Base-by-base conservation (phyloP, 2,329 filamentous ascomycete species). In the Aspergillus arachidicola region DNA sequence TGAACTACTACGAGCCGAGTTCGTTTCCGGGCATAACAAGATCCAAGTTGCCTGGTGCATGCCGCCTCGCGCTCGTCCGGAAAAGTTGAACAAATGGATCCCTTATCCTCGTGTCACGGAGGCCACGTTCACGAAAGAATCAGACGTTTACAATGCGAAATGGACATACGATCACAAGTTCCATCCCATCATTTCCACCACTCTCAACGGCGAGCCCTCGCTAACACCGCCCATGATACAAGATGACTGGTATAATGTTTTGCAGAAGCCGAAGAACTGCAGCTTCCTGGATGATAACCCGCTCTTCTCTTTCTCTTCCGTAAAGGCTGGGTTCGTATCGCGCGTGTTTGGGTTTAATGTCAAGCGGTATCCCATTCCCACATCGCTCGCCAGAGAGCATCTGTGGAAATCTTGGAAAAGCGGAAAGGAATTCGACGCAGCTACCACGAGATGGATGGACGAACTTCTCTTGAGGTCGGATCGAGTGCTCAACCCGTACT, bases 1-100 rank as follows among this genome's bases (percentile, higher is more conserved):
- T 68, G 84, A 86, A 62, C 76, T 87, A n/a, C 77, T 87, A 2
- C 79, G 84, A 54, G 85, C 83, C 0, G 85, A 86, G 62, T 86
- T 84, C 63, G 79, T 81, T 0, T 76, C 86, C 58, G 79, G 82
- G 4, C 83, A 86, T 69, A 82, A 85, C 65, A 84, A 79, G 41
- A 82, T 81, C 66, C 85, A 82, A 16, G 83, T 86, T 1, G 81
- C 82, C 28, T 86, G 84, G 84, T 84, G 81, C 67, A 82, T 82
- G 34, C 82, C 84, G 60, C 83, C 83, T 3, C 76, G 79, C 32
- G 79, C 78, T 21, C 81, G 82, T 65, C 79, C 81, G 3, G 81
- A 85, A 64, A 84, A 83, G 70, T 76, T 82, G 61, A 82, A 86
- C 55, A 78, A 80, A 57, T 86, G 84, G 83, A 85, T 86, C 57